phyloP scores from a whole-genome alignment of 2,329 filamentous ascomycete genomes.

The Xylaria sp. region DNA sequence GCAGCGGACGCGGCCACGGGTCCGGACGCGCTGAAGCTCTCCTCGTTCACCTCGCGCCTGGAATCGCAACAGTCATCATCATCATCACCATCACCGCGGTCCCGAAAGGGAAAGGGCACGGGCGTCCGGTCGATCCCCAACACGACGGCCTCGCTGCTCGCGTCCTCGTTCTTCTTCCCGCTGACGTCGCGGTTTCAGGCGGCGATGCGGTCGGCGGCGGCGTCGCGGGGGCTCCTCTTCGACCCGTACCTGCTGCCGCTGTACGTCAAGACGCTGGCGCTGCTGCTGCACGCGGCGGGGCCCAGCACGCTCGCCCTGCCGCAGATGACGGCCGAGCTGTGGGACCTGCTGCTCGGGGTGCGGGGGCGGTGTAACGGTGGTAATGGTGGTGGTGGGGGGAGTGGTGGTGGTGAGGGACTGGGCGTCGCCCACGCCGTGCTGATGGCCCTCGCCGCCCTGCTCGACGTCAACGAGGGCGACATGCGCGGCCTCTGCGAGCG shows the following conservation, averaged over 20 bases:
- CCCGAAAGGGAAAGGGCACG: conserved; percentile 37
- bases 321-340: conserved; percentile 81
- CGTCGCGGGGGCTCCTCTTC: conserved; percentile 63
- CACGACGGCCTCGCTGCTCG: conserved; percentile 75
- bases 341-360: conserved; percentile 76
- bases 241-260: conserved; percentile 76
- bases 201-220: conserved; percentile 49
- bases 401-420: too few species aligned
- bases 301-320: conserved; percentile 75
- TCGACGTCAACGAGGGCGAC: conserved; percentile 80
- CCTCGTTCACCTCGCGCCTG: conserved; percentile 82
- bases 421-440: conserved; percentile 73
- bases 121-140: conserved; percentile 68
- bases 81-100: conserved; percentile 44
- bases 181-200: conserved; percentile 80
- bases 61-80: too few species aligned
- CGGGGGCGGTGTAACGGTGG: conserved; percentile 59
- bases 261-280: conserved; percentile 82
- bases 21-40: conserved; percentile 83
- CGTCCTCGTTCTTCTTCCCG: conserved; percentile 81
- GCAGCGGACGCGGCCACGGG: conserved; percentile 81
- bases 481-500: conserved; percentile 72
- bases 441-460: conserved; percentile 74
- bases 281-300: conserved; percentile 82
- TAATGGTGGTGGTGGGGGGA: too few species aligned